Evolutionary conservation across 257 asterid species (phyloP).

Genomic region (Penstemon eatonii): DNA sequence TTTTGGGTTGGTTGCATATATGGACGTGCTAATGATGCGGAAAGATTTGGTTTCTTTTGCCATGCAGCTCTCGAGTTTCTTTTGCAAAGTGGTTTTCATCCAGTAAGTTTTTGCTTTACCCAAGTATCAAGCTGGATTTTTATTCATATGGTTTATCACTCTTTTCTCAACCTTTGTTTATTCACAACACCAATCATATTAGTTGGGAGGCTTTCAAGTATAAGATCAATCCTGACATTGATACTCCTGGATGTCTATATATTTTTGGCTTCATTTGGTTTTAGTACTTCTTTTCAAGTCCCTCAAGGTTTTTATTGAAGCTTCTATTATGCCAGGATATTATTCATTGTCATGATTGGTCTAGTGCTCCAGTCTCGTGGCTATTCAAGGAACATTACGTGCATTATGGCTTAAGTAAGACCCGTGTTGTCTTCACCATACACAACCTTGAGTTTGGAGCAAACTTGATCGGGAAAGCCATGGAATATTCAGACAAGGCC

Average conservation of each 20-base stretch:
- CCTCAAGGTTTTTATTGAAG: slow-evolving; percentile 26
- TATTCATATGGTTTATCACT: slow-evolving; percentile 2
- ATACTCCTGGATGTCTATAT: slow-evolving; percentile 17
- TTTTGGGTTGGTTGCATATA: slow-evolving; percentile 85
- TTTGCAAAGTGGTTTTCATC: slow-evolving; percentile 86
- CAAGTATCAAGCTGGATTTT: slow-evolving; percentile 15
- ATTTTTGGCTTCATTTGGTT: slow-evolving; percentile 17
- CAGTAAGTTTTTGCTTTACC: slow-evolving; percentile 57
- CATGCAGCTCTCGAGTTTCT: slow-evolving; percentile 97
- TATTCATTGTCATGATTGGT: slow-evolving; percentile 98
- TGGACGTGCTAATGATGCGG: slow-evolving; percentile 81
- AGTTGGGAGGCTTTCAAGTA: background rate
- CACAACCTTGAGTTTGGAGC: slow-evolving; percentile 98
- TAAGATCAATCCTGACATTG: slow-evolving; percentile 4
- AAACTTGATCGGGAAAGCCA: slow-evolving; percentile 74
- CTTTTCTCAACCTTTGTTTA: slow-evolving; percentile 5
- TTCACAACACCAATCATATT: slow-evolving; percentile 17
- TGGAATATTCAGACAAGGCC: slow-evolving; percentile 74
- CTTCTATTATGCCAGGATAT: slow-evolving; percentile 61
- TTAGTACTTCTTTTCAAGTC: slow-evolving; percentile 1
- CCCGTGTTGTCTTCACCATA: slow-evolving; percentile 89
- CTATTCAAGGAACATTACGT: slow-evolving; percentile 80
- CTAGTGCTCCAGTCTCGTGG: slow-evolving; percentile 99
- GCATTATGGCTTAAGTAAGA: slow-evolving; percentile 84
- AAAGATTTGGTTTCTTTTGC: slow-evolving; percentile 95